Evolutionary conservation across 768 basidiomycete genomes (phyloP), one percentile per base, ranked within the genome.

Genomic region (Austroboletus eburneus): DNA sequence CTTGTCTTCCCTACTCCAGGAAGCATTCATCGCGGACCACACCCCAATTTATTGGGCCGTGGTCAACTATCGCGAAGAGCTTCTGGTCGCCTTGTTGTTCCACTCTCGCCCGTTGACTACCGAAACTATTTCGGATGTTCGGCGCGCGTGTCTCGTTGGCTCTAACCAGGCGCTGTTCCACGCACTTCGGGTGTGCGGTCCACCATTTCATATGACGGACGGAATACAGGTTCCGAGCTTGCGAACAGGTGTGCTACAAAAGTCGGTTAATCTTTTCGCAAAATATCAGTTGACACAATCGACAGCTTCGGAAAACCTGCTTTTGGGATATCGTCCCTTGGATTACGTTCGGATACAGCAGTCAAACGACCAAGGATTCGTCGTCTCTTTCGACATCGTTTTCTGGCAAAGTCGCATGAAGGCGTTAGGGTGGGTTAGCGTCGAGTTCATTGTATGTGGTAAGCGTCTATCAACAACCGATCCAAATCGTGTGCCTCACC

Each of bases 371-470:
- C 74, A 76, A 1, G 70, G 73, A 0, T 87, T 87, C 51, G 69
- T 68, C 0, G 77, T 73, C 4, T 62, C 70, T 21, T 72, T 85
- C 42, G 67, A 71, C 12, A 69, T 87, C 13, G 67, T 73, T 18
- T 71, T 77, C 32, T 88, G 87, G 63, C 81, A 85, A 62, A 78
- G 76, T 52, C 73, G 85, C 25, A 81, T 88, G 83, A 71, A 76
- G 37, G 76, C 82, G n/a, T 72, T 78, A 10, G 76, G 76, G 35
- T 52, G 66, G 27, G 72, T 83, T n/a, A 55, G 56, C n/a, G 56
- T 86, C 7, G 84, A 88, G 51, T 87, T 87, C 48, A 82, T 87
- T 38, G 84, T 80, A 13, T 58, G 51, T 7, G 48, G 64, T 64
- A 29, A 40, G 38, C 4, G 9, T 18, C 2, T 17, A 21, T 18